Evolutionary conservation across 1,284 basidiomycete species (phyloP), one percentile per base, ranked within the genome.

Genomic region (Malassezia psittaci): DNA sequence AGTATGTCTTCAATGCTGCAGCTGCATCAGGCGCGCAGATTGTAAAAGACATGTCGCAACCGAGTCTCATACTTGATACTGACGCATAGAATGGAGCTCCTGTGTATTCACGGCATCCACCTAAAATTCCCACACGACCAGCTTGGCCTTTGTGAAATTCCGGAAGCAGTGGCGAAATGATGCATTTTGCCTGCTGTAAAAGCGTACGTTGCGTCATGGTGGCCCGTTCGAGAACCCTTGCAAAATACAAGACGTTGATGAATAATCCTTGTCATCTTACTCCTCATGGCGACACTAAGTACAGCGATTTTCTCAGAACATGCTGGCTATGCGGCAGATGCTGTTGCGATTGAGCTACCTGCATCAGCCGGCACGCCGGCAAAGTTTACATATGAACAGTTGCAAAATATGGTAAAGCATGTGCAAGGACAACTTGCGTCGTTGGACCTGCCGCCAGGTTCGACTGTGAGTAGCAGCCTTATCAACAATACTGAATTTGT

Each of bases 71-170:
- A 18, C 55, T 58, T 1, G 66, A 58, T 56, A 68, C 66, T 34
- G 60, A 63, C 0, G 69, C 67, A 48, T 72, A 98, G 80, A 84
- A 98, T 0, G 93, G 93, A 21, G 93, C 93, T 15, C 93, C 94
- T 0, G 90, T 89, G 76, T 96, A 98, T 67, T 96, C 93, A 60
- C 85, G 79, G 32, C 87, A 88, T 19, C 93, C 93, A 51, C 93
- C 93, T 3, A 98, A 80, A 16, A 98, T 86, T 48, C 89, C 93
- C 29, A 98, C 85, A 19, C 93, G 81, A 81, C 90, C 90, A 52
- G 90, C 91, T 79, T 96, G 93, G 11, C 93, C 93, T 74, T 98
- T 98, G 79, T 94, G 90, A 36, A 96, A 78, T 43, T 84, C 82
- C 3, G 85, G 83, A 66, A 86, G 82, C 15, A 93, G 80, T 38